These are phyloP conservation scores for Lactarius akahatsu DNA, from an alignment of 768 basidiomycete species.

Conservation along the genomic window DNA sequence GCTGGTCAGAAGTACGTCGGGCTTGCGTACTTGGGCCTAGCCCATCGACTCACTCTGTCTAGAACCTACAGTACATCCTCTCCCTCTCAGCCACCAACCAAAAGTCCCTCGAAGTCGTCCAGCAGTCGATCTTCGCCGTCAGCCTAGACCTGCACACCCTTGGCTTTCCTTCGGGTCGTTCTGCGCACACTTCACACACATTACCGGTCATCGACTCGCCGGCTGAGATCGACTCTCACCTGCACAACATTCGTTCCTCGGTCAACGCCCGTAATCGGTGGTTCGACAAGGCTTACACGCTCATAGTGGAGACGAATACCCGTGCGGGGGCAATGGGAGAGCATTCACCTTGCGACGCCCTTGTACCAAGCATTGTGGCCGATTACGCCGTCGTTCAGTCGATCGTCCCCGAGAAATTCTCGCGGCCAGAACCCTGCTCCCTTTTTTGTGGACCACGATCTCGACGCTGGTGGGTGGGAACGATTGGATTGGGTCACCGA, in stretches of 20 bases:
- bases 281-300: constrained; percentile 83
- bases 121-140: constrained; percentile 74
- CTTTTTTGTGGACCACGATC: constrained; percentile 23
- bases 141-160: constrained; percentile 71
- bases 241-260: constrained; percentile 69
- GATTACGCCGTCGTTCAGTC: constrained; percentile 78
- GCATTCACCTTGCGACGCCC: constrained; percentile 86
- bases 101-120: constrained; percentile 57
- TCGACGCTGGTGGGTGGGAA: constrained; percentile 45
- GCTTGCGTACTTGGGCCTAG: not conserved
- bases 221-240: constrained; percentile 63
- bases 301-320: constrained; percentile 82
- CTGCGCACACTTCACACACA: not conserved
- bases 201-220: constrained; percentile 27
- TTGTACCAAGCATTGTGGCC: constrained; percentile 82
- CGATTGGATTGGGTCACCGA: constrained; percentile 77
- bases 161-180: constrained; percentile 37
- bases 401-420: constrained; percentile 52
- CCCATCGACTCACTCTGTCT: constrained; percentile 10
- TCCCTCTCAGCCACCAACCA: constrained; percentile 66
- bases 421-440: constrained; percentile 24
- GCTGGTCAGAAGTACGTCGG: constrained; percentile 68
- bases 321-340: constrained; percentile 88
- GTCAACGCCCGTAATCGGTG: constrained; percentile 74
- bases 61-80: constrained; percentile 75